Evolutionary conservation across 23 red algal species (phyloP), one percentile per base, ranked within the genome.

Genomic region (Gracilaria vermiculophylla): DNA sequence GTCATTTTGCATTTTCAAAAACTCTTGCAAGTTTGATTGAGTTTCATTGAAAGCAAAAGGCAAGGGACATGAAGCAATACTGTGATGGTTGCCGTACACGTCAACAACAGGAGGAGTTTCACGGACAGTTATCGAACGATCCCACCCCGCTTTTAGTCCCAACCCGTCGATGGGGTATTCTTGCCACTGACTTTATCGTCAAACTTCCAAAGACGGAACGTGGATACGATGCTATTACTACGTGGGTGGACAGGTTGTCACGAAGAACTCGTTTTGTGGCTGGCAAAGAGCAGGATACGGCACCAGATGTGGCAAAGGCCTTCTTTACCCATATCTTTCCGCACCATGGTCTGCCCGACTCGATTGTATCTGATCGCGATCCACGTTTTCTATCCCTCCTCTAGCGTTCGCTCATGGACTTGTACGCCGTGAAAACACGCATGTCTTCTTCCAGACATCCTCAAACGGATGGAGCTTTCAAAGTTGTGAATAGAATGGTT

Each of bases 71-170:
- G 5, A 32, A 67, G 20, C 32, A 27, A 0, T 83, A 83, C 37
- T 47, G 42, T 24, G 58, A 43, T 0, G 53, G 78, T 11, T 50
- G 53, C 34, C 10, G 5, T 2, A 83, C 37, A 9, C 66, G 3
- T 35, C 78, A 83, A 64, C 53, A 47, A 24, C 54, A 67, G 16
- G n/a, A 85, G 17, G 80, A 85, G 51, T 27, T 21, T 49, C 35
- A 41, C 11, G 27, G 32, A 23, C 32, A 85, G 35, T 25, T 1
- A 8, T 35, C 70, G 1, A 43, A 53, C 27, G 32, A 33, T 17
- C 58, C 80, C 2, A 28, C 34, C 1, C 57, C 1, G 0, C 60
- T 85, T 0, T 29, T 13, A 11, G 60, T 85, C 10, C 57, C 80
- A 13, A 85, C 41, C 8, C 57, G 80, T 36, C 33, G 60, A 11